These are phyloP conservation scores for Globisporangium polare DNA, from an alignment of 352 stramenopile genomes.

Conservation along the genomic window DNA sequence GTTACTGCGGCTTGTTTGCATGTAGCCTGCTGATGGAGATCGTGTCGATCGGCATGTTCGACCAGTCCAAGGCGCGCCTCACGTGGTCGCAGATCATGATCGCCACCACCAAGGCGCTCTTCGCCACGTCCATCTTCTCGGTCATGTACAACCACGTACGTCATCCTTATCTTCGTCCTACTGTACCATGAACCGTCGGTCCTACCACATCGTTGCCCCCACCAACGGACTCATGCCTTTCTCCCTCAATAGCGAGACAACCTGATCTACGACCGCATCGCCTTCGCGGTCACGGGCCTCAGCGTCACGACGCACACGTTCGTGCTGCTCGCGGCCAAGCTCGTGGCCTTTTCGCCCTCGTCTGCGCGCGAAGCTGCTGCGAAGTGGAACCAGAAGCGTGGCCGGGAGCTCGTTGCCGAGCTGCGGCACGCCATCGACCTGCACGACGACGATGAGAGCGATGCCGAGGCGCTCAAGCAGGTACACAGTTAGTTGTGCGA, in stretches of 20 bases:
- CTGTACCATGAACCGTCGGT: too few species aligned
- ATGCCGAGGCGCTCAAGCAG: not conserved
- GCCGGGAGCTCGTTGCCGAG: constrained; percentile 1
- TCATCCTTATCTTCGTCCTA: not conserved
- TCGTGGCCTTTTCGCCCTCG: constrained; percentile 14
- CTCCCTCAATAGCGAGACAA: constrained; percentile 7
- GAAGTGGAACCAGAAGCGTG: constrained; percentile 3
- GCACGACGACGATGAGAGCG: not conserved
- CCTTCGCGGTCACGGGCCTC: constrained; percentile 24
- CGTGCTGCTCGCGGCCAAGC: constrained; percentile 28
- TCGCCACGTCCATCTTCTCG: constrained; percentile 31
- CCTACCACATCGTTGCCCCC: not conserved
- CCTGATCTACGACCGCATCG: constrained; percentile 36
- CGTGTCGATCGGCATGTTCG: constrained; percentile 16
- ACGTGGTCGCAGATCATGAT: constrained; percentile 19
- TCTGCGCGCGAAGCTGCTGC: not conserved
- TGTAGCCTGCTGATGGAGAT: constrained; percentile 25
- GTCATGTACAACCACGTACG: constrained; percentile 28
- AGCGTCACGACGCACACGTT: constrained; percentile 30
- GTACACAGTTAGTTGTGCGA: not conserved
- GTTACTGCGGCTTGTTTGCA: not conserved
- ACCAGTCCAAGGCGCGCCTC: constrained; percentile 10
- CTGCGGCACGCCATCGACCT: constrained; percentile 6
- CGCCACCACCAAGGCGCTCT: constrained; percentile 21
- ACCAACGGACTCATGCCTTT: not conserved